Evolutionary conservation across 2,329 filamentous ascomycete genomes (phyloP), one percentile per base, ranked within the genome.

Genomic region (Calonectria henricotiae): DNA sequence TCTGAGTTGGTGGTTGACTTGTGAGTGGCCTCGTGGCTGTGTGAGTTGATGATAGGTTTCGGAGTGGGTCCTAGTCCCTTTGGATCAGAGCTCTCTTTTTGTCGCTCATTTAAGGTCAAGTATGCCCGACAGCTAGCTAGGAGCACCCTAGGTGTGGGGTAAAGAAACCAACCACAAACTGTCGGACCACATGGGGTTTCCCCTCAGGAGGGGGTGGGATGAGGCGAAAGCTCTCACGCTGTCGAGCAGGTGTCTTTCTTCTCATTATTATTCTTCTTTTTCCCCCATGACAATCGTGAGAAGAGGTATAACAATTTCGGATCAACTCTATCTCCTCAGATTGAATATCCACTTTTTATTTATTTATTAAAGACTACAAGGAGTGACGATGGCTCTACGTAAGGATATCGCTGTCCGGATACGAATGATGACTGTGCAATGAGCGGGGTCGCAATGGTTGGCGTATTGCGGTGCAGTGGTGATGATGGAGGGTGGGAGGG

Each of bases 31-130:
- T 68, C 67, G 65, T 77, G 72, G 68, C 71, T 51, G 58, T 70
- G 41, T 72, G 71, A 75, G 73, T 77, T 64, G 75, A 69, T 73
- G 71, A 72, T 69, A 64, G 67, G 75, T 68, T 74, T 49, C 37
- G 60, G 63, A 54, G 55, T 70, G 72, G 71, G 75, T 76, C 63
- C 64, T 69, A 32, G 63, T 60, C 46, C 32, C 41, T 64, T 69
- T 32, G 51, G 64, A 43, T 68, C 65, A 37, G 46, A 35, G 20
- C 37, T 41, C 32, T 55, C 47, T 32, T 30, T 30, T 63, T 55
- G 20, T 58, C 58, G 60, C 47, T 55, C 51, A 54, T 51, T 65
- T 44, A n/a, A 43, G 25, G 41, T 49, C 46, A 41, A 68, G 41
- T 68, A 58, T 30, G 51, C 51, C 51, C 51, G 51, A 58, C 51